Evolutionary conservation across 148 eudicot species (phyloP).

Genomic region (Pouteria glomerata): DNA sequence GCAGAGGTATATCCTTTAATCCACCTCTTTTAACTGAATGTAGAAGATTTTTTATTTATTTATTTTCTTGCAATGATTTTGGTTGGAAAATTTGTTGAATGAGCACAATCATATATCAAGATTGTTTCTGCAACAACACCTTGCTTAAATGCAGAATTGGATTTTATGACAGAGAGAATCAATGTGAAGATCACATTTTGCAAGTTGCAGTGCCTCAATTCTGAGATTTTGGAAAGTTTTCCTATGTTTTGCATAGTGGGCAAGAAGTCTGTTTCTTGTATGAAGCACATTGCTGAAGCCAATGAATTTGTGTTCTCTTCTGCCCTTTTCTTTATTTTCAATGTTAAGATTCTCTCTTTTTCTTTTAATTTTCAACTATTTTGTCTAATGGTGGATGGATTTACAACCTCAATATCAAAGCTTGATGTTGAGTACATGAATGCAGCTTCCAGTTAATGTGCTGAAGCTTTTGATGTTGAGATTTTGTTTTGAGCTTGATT

Average conservation of each 20-base stretch:
- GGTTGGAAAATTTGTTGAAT: neutral
- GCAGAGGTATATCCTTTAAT: conserved; percentile 1
- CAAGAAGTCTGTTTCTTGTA: no score
- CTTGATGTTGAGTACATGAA: neutral
- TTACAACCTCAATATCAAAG: neutral
- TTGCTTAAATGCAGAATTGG: neutral
- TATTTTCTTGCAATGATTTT: neutral
- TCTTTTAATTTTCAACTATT: neutral
- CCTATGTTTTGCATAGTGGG: no score
- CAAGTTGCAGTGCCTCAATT: neutral
- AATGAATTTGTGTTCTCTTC: no score
- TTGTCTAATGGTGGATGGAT: neutral
- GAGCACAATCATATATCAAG: neutral
- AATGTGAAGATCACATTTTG: neutral
- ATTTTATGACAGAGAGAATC: neutral
- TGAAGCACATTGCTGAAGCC: no score
- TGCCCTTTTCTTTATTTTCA: no score
- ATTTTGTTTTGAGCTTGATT: neutral
- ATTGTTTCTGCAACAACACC: neutral
- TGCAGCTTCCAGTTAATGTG: neutral
- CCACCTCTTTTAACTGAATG: conserved; percentile 2
- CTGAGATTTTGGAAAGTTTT: neutral
- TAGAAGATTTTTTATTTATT: neutral
- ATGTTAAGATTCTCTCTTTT: neutral
- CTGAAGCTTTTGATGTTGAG: neutral